phyloP scores from a whole-genome alignment of 2,329 filamentous ascomycete species.

The Fusarium sp. region DNA sequence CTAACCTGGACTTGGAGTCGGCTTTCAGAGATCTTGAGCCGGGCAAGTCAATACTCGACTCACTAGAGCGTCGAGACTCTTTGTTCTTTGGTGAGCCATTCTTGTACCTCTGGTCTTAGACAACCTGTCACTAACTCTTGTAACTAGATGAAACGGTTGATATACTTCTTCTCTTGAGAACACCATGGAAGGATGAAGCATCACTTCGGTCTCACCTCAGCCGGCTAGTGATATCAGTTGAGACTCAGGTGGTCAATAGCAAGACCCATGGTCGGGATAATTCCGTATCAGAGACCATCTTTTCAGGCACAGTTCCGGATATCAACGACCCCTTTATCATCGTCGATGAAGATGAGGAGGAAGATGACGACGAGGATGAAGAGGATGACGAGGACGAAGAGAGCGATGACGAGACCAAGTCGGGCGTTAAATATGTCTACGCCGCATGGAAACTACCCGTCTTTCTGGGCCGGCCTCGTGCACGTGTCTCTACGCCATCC shows the following conservation, averaged over 20 bases:
- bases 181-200: constrained; percentile 69
- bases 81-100: constrained; percentile 77
- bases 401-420: constrained; percentile 36
- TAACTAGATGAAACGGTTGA: constrained; percentile 78
- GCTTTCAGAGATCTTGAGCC: constrained; percentile 59
- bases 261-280: constrained; percentile 61
- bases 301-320: constrained; percentile 64
- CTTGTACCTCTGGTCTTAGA: constrained; percentile 54
- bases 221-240: constrained; percentile 74
- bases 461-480: constrained; percentile 69
- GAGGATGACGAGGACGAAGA: constrained; percentile 52
- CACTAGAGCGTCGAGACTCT: constrained; percentile 71
- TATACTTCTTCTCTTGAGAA: constrained; percentile 76
- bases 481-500: constrained; percentile 74
- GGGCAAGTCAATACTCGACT: constrained; percentile 64
- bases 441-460: constrained; percentile 72
- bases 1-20: constrained; percentile 66
- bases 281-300: constrained; percentile 69
- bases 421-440: constrained; percentile 57
- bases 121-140: constrained; percentile 43
- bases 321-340: constrained; percentile 64
- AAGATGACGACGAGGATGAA: constrained; percentile 51
- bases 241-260: constrained; percentile 74
- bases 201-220: constrained; percentile 69
- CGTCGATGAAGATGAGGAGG: constrained; percentile 51